Evolutionary conservation across 495 filamentous ascomycete genomes (phyloP), one percentile per base, ranked within the genome.

Genomic region (Talaromyces nanjingensis): DNA sequence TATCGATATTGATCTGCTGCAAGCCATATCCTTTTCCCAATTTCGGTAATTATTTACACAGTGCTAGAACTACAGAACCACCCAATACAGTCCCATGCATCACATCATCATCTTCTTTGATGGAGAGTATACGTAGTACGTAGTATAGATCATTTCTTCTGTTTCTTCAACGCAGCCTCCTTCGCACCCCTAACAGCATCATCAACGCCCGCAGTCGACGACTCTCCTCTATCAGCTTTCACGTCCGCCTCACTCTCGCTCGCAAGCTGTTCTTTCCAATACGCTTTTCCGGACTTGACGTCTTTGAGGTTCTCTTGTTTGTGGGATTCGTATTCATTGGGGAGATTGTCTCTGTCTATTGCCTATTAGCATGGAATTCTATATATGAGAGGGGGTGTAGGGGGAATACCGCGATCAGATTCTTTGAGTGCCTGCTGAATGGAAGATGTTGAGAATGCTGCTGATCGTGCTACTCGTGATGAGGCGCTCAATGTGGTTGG

Each of bases 181-280:
- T 56, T 63, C 49, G 11, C 31, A 24, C 22, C 22, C 62, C 16
- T 64, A 1, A 39, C 33, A 14, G 24, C 11, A 24, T 64, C 16
- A 20, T 39, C 62, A 12, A 18, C 47, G 8, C 24, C 20, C 14
- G 31, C 24, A 24, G 96, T 86, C 70, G 86, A 86, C 66, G 87
- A 86, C 81, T 97, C 92, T 67, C 87, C 91, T 70, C 90, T 83
- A 65, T 85, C 89, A 3, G 90, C 90, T 62, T 62, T 62, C 11
- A 97, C 86, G 69, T 86, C 86, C 66, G 87, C 87, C 81, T 97
- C 92, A 69, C 87, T 91, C 71, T 90, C 84, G 64, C 85, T 90
- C 5, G 90, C 90, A 62, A 97, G 74, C 70, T 90, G 87, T 20
- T 86, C 78, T 74, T 89, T 89, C 92, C 92, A 96, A 67, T 91